Conservation (phyloP, 495 filamentous ascomycete genomes). For the Podospora pseudoanserina region DNA sequence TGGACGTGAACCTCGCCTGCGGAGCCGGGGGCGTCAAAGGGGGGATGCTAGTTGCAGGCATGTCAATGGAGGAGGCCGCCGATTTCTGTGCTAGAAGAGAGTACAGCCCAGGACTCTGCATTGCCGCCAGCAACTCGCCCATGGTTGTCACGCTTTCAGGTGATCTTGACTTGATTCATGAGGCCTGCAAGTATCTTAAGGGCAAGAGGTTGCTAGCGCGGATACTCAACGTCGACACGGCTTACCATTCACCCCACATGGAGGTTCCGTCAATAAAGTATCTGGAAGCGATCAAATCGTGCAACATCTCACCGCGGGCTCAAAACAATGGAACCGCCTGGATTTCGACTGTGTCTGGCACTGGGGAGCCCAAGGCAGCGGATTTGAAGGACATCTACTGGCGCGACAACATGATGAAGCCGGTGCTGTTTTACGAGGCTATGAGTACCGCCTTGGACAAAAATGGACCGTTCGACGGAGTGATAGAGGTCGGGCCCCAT, state of each 20-base stretch:
- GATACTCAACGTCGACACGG: slow-evolving; percentile 46
- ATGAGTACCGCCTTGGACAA: slow-evolving; percentile 36
- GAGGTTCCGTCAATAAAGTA: slow-evolving; percentile 39
- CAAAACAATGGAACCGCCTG: slow-evolving; percentile 31
- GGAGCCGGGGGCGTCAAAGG: slow-evolving; percentile 30
- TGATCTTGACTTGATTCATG: slow-evolving; percentile 37
- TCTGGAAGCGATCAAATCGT: slow-evolving; percentile 27
- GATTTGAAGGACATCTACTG: slow-evolving; percentile 48
- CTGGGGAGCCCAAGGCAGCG: slow-evolving; percentile 14
- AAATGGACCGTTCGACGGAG: slow-evolving; percentile 39
- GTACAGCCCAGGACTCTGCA: slow-evolving; percentile 31
- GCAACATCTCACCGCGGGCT: slow-evolving; percentile 22
- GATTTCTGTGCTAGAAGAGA: slow-evolving; percentile 28
- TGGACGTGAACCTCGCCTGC: slow-evolving; percentile 32
- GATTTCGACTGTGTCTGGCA: slow-evolving; percentile 41
- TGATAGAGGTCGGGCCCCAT: slow-evolving; percentile 57
- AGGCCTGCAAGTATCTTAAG: slow-evolving; percentile 32
- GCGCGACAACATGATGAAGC: slow-evolving; percentile 55
- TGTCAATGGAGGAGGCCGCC: slow-evolving; percentile 35
- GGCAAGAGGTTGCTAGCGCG: slow-evolving; percentile 38
- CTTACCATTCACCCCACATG: slow-evolving; percentile 66
- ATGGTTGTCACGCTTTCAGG: slow-evolving; percentile 42
- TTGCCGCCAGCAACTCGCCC: slow-evolving; percentile 44
- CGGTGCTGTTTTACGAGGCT: slow-evolving; percentile 56
- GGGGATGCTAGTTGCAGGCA: slow-evolving; percentile 38